A percentile compares a stretch with the other conserved stretches of the same genome.
These are phyloP conservation scores for Alternaria consortialis DNA, from an alignment of 2,329 filamentous ascomycete genomes.

Conservation along the genomic window DNA sequence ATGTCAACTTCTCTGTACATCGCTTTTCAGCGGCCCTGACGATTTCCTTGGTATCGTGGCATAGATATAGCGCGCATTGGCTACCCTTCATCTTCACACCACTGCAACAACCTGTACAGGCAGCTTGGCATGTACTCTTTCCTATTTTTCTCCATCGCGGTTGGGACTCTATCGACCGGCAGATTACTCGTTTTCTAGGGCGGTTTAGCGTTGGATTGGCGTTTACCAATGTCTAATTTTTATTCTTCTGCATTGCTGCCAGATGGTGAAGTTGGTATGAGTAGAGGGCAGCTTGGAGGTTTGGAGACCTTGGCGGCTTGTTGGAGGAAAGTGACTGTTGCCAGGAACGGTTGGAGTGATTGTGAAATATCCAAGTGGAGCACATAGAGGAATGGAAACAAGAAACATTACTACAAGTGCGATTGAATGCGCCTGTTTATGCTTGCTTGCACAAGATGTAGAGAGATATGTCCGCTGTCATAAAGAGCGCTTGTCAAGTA, in stretches of 20 bases:
- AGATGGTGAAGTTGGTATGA: background rate
- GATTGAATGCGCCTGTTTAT: background rate
- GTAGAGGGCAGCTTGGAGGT: background rate
- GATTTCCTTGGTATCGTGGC: slow-evolving; percentile 37
- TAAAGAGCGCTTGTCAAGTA: background rate
- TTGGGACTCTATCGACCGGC: slow-evolving; percentile 24
- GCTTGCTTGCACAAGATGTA: background rate
- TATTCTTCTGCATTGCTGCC: slow-evolving; percentile 22
- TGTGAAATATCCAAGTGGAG: slow-evolving; percentile 17
- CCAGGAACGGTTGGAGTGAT: background rate
- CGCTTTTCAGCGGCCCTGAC: slow-evolving; percentile 35
- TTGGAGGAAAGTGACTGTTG: slow-evolving; percentile 2
- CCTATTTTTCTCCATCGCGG: slow-evolving; percentile 25
- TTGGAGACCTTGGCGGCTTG: slow-evolving; percentile 8
- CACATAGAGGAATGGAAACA: slow-evolving; percentile 28
- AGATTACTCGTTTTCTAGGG: slow-evolving; percentile 28
- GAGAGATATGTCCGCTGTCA: background rate
- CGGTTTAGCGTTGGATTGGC: slow-evolving; percentile 27
- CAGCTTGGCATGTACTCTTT: slow-evolving; percentile 10
- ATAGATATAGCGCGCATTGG: slow-evolving; percentile 41
- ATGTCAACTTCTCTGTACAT: slow-evolving; percentile 23
- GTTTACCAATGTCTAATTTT: slow-evolving; percentile 36
- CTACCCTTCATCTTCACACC: slow-evolving; percentile 18
- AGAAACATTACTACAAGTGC: slow-evolving; percentile 8
- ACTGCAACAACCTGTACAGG: slow-evolving; percentile 17